Base-by-base conservation (phyloP, 176 grass and related monocot species). In the Triticum turgidum region DNA sequence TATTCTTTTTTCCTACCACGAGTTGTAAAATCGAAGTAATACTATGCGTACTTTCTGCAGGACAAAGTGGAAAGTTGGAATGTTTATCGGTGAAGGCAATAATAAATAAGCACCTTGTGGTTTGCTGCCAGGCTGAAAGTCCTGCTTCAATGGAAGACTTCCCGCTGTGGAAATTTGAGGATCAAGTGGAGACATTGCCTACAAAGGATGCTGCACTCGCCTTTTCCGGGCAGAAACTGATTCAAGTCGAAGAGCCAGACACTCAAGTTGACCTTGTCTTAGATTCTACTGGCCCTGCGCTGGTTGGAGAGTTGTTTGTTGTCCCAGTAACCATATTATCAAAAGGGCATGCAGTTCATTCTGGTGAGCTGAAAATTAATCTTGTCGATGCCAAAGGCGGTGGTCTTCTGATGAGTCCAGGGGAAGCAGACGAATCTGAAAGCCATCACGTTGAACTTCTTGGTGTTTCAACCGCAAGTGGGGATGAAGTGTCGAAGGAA, bases 291-390 rank as follows among this genome's bases (percentile, higher is more conserved):
- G 87, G 89, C 63, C 92, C 97, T 80, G 94, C 94, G 61, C 94
- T 99, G 88, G 92, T 96, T 80, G 97, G 97, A 67, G 97, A 99
- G 73, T 86, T 88, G 70, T 99, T 96, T 85, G 65, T 67, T 72
- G 47, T 96, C 58, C 97, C 92, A 37, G 84, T 96, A 73, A 90
- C 80, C 22, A 79, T 99, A 74, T 27, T 87, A 34, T 92, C 94
- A 59, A 99, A 90, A 89, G 93, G 92, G 29, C 93, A 94, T 39
- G 73, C 84, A 76, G 71, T 99, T 59, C 87, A 91, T 94, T 93
- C 82, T 83, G 97, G 94, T 70, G 97, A 99, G 84, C 89, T 99
- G 86, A 99, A 99, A 84, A 93, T 99, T 90, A 99, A 99, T 87
- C 92, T 99, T 68, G 92, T 99, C 1, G 97, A 99, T 70, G 97